Conservation (phyloP, 495 filamentous ascomycete species). For the Penicillium alfredii region DNA sequence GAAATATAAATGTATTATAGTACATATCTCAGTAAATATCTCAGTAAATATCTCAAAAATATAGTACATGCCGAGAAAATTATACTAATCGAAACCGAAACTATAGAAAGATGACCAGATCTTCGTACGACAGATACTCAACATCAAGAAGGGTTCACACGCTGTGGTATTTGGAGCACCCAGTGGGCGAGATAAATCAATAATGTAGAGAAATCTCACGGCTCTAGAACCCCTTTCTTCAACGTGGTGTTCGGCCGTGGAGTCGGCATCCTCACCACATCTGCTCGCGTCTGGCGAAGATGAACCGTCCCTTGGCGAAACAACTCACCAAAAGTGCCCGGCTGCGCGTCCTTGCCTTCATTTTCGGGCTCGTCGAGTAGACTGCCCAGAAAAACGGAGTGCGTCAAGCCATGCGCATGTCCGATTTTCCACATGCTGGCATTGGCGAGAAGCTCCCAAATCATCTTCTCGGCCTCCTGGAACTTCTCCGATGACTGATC, state of each 20-base stretch:
- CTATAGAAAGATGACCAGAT: too few relatives aligned
- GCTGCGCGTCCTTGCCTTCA: slow-evolving; percentile 4
- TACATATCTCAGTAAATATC: too few relatives aligned
- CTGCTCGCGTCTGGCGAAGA: slow-evolving; percentile 8
- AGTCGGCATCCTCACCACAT: neutral
- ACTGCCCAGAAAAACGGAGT: neutral
- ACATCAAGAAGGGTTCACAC: too few relatives aligned
- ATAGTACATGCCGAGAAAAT: too few relatives aligned
- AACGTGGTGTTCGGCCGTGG: neutral
- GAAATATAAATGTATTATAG: too few relatives aligned
- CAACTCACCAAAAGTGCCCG: slow-evolving; percentile 10
- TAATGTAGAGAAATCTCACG: too few relatives aligned
- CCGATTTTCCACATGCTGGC: slow-evolving; percentile 8
- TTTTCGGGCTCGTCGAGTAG: slow-evolving; percentile 10
- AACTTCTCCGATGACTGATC: slow-evolving; percentile 6
- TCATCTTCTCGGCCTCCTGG: slow-evolving; percentile 3
- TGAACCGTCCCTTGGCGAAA: slow-evolving; percentile 12
- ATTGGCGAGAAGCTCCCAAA: slow-evolving; percentile 4
- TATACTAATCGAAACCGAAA: too few relatives aligned
- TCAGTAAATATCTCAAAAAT: too few relatives aligned
- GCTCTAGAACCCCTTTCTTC: neutral
- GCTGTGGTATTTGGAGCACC: too few relatives aligned
- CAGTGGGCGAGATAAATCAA: too few relatives aligned
- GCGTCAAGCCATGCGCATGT: slow-evolving; percentile 6
- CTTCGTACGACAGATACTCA: too few relatives aligned